A percentile compares a stretch with the other conserved stretches of the same genome.
phyloP scores from a whole-genome alignment of 805 yeast species.

The Yarrowia porcina region DNA sequence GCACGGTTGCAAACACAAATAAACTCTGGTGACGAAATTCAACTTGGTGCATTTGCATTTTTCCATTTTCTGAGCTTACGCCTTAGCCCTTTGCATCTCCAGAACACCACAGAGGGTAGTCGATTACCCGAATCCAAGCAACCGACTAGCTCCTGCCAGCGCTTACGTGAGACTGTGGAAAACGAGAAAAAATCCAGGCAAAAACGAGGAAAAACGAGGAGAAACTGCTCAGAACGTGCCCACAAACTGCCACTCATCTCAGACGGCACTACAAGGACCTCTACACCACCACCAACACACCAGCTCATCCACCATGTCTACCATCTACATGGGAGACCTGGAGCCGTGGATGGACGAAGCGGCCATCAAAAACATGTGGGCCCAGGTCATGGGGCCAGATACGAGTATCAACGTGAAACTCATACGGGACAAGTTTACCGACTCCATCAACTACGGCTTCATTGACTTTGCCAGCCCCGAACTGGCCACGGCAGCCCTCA shows the following conservation, averaged over 20 bases:
- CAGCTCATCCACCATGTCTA: neutral
- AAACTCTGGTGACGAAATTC: slow-evolving; percentile 24
- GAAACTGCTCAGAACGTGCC: too few relatives aligned
- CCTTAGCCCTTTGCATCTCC: slow-evolving; percentile 8
- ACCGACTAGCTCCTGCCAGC: too few relatives aligned
- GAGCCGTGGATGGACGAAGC: slow-evolving; percentile 82
- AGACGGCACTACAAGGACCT: neutral
- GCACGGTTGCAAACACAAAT: neutral
- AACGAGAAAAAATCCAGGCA: too few relatives aligned
- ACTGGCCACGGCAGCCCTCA: slow-evolving; percentile 63
- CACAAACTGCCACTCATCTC: too few relatives aligned
- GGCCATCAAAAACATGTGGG: slow-evolving; percentile 66
- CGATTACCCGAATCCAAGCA: too few relatives aligned
- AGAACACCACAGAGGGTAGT: slow-evolving; percentile 9
- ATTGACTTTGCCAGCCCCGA: slow-evolving; percentile 63
- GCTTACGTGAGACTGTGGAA: too few relatives aligned
- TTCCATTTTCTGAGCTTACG: slow-evolving; percentile 22
- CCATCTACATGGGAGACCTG: slow-evolving; percentile 73
- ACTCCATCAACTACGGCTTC: slow-evolving; percentile 76
- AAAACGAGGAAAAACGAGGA: too few relatives aligned
- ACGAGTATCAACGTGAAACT: slow-evolving; percentile 63
- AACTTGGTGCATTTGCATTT: slow-evolving; percentile 24
- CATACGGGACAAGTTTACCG: slow-evolving; percentile 58
- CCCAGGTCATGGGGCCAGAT: slow-evolving; percentile 47
- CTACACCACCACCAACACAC: neutral